A percentile compares a stretch with the other conserved stretches of the same genome.
Conservation (phyloP, 2,329 filamentous ascomycete genomes). For the Ceratocystis cacaofunesta region DNA sequence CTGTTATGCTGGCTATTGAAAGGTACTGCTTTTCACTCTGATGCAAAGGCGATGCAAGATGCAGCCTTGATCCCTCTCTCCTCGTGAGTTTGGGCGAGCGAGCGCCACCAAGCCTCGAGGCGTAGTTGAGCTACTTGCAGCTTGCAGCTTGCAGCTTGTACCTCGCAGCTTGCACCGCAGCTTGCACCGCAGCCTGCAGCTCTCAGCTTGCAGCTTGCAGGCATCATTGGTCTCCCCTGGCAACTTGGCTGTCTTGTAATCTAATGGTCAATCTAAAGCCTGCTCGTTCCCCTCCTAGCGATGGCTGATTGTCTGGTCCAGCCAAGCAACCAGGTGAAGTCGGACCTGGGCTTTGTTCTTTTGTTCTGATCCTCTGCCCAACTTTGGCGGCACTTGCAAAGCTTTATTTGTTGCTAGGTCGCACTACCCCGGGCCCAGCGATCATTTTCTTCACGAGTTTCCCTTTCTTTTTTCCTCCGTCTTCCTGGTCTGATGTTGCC, state of each 20-base stretch:
- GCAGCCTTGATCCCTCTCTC: not conserved
- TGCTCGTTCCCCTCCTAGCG: not conserved
- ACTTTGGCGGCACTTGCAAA: not conserved
- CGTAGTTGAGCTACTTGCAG: not conserved
- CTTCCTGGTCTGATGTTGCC: not conserved
- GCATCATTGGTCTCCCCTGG: not conserved
- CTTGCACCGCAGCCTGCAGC: not conserved
- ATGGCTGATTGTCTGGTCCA: not conserved
- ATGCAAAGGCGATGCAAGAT: not conserved
- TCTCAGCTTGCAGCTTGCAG: not conserved
- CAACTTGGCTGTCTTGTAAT: not conserved
- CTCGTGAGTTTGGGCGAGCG: not conserved
- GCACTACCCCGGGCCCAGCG: slow-evolving; percentile 1
- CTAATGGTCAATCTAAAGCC: slow-evolving; percentile 1
- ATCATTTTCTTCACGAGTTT: slow-evolving; percentile 1
- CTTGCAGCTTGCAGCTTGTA: not conserved
- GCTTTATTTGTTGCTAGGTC: not conserved
- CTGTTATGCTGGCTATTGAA: not conserved
- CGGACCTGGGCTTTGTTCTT: not conserved
- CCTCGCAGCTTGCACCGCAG: not conserved
- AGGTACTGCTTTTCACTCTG: not conserved
- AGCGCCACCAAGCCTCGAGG: not conserved
- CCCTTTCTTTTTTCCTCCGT: not conserved
- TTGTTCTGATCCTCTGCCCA: not conserved
- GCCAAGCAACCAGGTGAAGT: not conserved